Evolutionary conservation across 495 filamentous ascomycete species (phyloP).

Genomic region (Neurospora tetraspora): DNA sequence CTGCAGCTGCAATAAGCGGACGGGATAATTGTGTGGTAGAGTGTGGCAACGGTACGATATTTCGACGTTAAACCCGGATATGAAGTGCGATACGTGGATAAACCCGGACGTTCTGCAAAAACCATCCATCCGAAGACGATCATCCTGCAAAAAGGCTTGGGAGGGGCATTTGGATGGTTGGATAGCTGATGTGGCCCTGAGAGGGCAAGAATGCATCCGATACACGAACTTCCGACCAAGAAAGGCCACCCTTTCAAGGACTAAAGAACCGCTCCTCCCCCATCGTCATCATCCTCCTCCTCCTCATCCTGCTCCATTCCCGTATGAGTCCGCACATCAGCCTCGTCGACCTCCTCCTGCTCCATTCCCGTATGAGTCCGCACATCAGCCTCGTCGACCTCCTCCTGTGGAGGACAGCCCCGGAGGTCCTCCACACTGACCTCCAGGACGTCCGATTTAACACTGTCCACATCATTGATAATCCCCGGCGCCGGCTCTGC

Average conservation of each 20-base stretch:
- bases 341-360: not conserved
- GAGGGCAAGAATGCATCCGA: not conserved
- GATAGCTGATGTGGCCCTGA: no score
- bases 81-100: not conserved
- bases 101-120: not conserved
- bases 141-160: not conserved
- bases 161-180: no score
- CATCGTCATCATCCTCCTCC: not conserved
- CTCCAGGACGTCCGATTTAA: not conserved
- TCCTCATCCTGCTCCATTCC: not conserved
- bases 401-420: not conserved
- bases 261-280: not conserved
- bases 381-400: not conserved
- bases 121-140: not conserved
- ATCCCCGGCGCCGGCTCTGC: not conserved
- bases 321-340: not conserved
- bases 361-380: not conserved
- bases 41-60: not conserved
- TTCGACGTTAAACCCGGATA: not conserved
- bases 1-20: not conserved
- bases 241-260: not conserved
- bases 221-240: not conserved
- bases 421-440: not conserved
- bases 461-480: not conserved
- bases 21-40: not conserved